Evolutionary conservation across 2,329 filamentous ascomycete genomes (phyloP), one percentile per base, ranked within the genome.

Genomic region (Pestalotiopsis sp.): DNA sequence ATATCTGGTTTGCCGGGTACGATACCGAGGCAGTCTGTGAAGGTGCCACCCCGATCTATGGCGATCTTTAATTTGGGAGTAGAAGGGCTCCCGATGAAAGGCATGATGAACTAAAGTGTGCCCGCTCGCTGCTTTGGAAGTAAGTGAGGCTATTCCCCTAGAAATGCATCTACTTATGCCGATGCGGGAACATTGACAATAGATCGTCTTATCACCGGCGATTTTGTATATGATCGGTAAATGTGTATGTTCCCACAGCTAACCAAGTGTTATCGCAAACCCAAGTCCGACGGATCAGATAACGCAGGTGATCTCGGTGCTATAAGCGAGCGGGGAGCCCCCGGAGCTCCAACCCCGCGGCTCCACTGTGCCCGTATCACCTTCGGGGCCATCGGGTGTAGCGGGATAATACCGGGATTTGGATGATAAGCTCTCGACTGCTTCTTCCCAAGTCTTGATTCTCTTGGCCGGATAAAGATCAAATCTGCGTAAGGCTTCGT

Each of bases 41-140:
- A 70, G 27, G 69, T 68, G 49, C 69, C 69, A 9, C 69, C 69
- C 23, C 69, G 62, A 58, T 70, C 69, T 52, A 69, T 67, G 58
- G 68, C 67, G 57, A 69, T 66, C n/a, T 41, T 63, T 23, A 63
- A n/a, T n/a, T 63, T 63, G 31, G 60, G 60, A 23, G 25, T 63
- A 49, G 58, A 65, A 39, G 38, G 36, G 31, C 31, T 38, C 14
- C 45, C 60, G 60, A 63, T 17, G n/a, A 63, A 63, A 63, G 60
- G 38, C 60, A 63, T 63, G 60, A 39, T 63, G 31, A 41, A 23
- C 20, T 4, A 17, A 39, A n/a, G n/a, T 12, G 17, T 13, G 6
- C 13, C 36, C 31, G 31, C 36, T 63, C 6, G 31, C 25, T 41
- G 23, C 14, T 36, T 52, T 9, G 14, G 45, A 17, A 9, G 14